A percentile compares a stretch with the other conserved stretches of the same genome.
Evolutionary conservation across 2,329 filamentous ascomycete species (phyloP).

Genomic region (Pestalotiopsis sp.): DNA sequence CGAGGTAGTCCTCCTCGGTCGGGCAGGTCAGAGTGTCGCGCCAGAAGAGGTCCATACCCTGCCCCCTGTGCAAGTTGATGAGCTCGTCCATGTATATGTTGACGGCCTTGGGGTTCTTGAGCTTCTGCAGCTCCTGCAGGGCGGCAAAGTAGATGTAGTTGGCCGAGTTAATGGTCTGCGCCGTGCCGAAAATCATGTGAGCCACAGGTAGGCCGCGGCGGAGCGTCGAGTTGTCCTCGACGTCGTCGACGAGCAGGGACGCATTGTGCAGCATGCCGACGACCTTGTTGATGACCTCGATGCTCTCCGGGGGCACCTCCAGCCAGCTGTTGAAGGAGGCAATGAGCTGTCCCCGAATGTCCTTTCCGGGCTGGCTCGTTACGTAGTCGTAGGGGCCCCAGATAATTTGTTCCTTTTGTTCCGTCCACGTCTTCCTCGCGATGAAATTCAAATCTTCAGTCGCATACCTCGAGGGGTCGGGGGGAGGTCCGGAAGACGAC

Average conservation of each 20-base stretch:
- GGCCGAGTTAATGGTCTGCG: constrained; percentile 87
- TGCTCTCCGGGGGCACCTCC: constrained; percentile 68
- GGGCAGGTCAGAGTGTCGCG: constrained; percentile 82
- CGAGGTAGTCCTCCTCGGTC: constrained; percentile 86
- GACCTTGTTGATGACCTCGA: constrained; percentile 76
- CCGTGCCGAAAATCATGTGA: constrained; percentile 80
- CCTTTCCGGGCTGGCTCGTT: constrained; percentile 77
- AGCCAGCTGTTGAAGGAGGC: constrained; percentile 81
- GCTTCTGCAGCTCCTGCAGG: constrained; percentile 71
- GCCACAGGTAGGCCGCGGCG: constrained; percentile 81
- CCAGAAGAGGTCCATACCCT: constrained; percentile 93
- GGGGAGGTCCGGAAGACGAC: constrained; percentile 37
- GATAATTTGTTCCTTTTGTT: constrained; percentile 76
- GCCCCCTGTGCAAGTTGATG: constrained; percentile 80
- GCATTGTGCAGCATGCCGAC: constrained; percentile 86
- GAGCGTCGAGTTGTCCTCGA: constrained; percentile 78
- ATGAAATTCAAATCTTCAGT: constrained; percentile 57
- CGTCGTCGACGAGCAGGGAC: constrained; percentile 82
- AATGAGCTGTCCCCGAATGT: constrained; percentile 80
- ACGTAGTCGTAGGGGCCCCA: constrained; percentile 82
- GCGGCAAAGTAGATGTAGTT: constrained; percentile 89
- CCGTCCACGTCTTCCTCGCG: constrained; percentile 61
- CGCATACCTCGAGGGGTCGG: constrained; percentile 55
- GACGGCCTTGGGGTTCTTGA: constrained; percentile 68
- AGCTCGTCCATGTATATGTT: constrained; percentile 80